Base-by-base conservation (phyloP, 108 stramenopile genomes). In the Schizochytrium sp. region DNA sequence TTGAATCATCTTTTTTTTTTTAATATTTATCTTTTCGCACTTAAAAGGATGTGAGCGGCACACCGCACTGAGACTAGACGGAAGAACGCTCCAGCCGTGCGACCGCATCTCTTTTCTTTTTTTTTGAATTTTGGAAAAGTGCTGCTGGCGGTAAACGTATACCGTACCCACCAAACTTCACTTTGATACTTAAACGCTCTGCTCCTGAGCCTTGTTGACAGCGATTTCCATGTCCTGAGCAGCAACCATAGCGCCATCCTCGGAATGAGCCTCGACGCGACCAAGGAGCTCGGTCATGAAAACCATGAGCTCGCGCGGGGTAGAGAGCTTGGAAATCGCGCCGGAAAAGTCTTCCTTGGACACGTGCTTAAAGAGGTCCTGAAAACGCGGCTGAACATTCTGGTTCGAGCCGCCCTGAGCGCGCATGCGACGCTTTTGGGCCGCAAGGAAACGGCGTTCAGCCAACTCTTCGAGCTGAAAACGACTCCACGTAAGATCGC, bases 121-220 rank as follows among this genome's bases (percentile, higher is more conserved):
- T 2, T 34, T 34, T n/a, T n/a, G n/a, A n/a, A n/a, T n/a, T 34
- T 34, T 34, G 34, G 34, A 2, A 34, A 34, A 34, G 34, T 34
- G 34, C 34, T 34, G 34, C 34, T 34, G 34, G 34, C 34, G 34
- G 34, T 34, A 34, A 34, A 34, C 34, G 34, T 34, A 34, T 34
- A 34, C 34, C 34, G 34, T 34, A 34, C 34, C 34, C 2, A 34
- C 34, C 34, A 34, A 57, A 57, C 55, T 57, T 57, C 55, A 57
- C 14, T 34, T 34, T 34, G 34, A 34, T 34, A 34, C 58, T 59
- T 72, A 72, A 19, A 72, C 72, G 29, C 28, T 29, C 34, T 83
- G 76, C 76, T 83, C 76, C 76, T 53, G 51, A 12, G 76, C 76
- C 76, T 83, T 83, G 76, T 47, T n/a, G n/a, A 83, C 76, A 12